Percentiles rank a stretch among this genome's conserved stretches.
Evolutionary conservation across 169 alveolate species (phyloP).

Genomic region (Babesia ovis): DNA sequence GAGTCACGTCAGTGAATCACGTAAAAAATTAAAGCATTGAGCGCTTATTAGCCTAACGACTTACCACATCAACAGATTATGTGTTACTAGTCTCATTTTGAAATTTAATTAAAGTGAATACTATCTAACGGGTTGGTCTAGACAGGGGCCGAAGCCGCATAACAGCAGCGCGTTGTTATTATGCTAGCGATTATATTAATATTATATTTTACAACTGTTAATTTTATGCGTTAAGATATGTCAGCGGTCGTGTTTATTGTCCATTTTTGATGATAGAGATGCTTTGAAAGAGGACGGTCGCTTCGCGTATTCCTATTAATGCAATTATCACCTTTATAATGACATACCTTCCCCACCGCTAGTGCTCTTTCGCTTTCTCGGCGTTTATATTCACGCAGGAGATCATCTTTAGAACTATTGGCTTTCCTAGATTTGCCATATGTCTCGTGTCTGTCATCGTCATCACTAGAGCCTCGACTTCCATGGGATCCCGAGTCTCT

Average conservation of each 20-base stretch:
- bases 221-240: neutral
- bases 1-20: neutral
- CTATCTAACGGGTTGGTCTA: too few relatives aligned
- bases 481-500: conserved; percentile 17
- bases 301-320: conserved; percentile 70
- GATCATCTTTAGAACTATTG: conserved; percentile 61
- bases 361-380: conserved; percentile 74
- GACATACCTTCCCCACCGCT: conserved; percentile 74
- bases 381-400: conserved; percentile 68
- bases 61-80: conserved; percentile 77
- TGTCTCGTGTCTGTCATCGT: conserved; percentile 2
- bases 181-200: neutral
- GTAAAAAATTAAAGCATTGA: neutral
- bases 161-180: too few relatives aligned
- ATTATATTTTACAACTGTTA: neutral
- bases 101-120: too few relatives aligned
- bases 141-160: too few relatives aligned
- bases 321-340: neutral
- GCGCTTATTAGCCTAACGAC: conserved; percentile 23
- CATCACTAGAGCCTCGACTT: neutral
- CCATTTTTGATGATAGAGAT: conserved; percentile 72
- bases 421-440: conserved; percentile 11
- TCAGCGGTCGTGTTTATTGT: conserved; percentile 48
- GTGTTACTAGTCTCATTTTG: conserved; percentile 76
- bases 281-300: conserved; percentile 78